phyloP scores from a whole-genome alignment of 1,139 yeast genomes.

The Kodamaea derodonti region DNA sequence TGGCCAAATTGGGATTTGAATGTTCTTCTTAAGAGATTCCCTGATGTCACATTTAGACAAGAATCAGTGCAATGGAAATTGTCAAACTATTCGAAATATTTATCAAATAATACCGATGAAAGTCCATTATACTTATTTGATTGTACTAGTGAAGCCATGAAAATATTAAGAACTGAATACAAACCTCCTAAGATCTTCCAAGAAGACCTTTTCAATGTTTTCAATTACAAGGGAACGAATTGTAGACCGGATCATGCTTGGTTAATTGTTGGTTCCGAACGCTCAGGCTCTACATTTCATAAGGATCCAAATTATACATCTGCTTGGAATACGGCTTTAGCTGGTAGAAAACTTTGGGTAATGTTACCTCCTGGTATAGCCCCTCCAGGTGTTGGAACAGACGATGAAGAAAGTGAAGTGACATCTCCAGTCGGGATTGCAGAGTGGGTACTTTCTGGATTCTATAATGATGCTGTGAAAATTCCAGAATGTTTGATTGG shows the following conservation, averaged over 20 bases:
- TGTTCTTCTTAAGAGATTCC: constrained; percentile 48
- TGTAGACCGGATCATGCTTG: constrained; percentile 89
- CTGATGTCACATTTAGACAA: constrained; percentile 66
- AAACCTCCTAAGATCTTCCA: constrained; percentile 49
- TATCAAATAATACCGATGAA: constrained; percentile 64
- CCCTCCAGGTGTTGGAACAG: constrained; percentile 87
- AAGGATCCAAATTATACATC: constrained; percentile 89
- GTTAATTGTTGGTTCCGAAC: constrained; percentile 77
- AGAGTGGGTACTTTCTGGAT: constrained; percentile 85
- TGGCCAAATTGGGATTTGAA: constrained; percentile 72
- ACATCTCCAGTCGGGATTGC: constrained; percentile 87
- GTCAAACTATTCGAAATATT: constrained; percentile 56
- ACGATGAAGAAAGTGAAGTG: constrained; percentile 79
- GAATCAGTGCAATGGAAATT: constrained; percentile 84
- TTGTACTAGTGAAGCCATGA: constrained; percentile 66
- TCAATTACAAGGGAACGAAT: constrained; percentile 33
- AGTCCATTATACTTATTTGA: constrained; percentile 83
- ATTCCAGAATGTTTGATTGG: constrained; percentile 59
- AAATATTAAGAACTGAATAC: constrained; percentile 52
- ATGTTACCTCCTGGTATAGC: constrained; percentile 74
- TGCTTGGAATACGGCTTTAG: constrained; percentile 82
- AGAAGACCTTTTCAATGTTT: constrained; percentile 46
- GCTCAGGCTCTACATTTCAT: constrained; percentile 88
- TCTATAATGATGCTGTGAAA: constrained; percentile 56
- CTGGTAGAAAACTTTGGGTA: constrained; percentile 80